Evolutionary conservation across 2,329 filamentous ascomycete species (phyloP), one percentile per base, ranked within the genome.

Genomic region (Phaeosphaeriaceae sp.): DNA sequence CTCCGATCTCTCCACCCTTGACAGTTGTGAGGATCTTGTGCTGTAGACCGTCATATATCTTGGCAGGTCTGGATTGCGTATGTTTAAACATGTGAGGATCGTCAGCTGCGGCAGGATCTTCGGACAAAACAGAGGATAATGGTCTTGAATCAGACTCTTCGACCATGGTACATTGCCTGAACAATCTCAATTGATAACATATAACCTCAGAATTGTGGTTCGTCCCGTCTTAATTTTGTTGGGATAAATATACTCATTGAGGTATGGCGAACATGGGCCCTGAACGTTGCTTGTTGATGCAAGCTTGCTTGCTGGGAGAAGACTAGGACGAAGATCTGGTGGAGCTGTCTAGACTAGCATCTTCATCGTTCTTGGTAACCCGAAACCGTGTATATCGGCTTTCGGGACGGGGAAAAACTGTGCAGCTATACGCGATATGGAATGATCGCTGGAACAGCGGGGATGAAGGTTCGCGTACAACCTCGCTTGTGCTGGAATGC

Each of bases 81-180:
- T 31, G 25, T 31, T 6, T 5, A 11, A 31, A 31, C 25, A 11
- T 31, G 25, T 31, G 25, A 36, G 31, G 31, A 36, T 36, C 31
- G 11, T 36, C 11, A 53, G 27, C 21, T 48, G 44, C 51, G 51
- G 51, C 51, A 46, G 20, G 24, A 53, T 41, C 20, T 48, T 53
- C 51, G 51, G 51, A 25, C 20, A 48, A 47, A 46, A 36, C 22
- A 21, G 45, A 10, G 46, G 15, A 48, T 15, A 36, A 7, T 15
- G 31, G 31, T 36, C 31, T 36, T 36, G 31, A 7, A 36, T 36
- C 6, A 36, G 7, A 15, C 11, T 36, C 31, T 36, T 36, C 11
- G 6, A 36, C 31, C 31, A 36, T 36, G 31, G 6, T 13, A 36
- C 31, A 13, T 36, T 36, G 13, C 13, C 31, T 36, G 31, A 36